phyloP scores from a whole-genome alignment of 2,329 filamentous ascomycete species.

The Neonectria magnoliae region DNA sequence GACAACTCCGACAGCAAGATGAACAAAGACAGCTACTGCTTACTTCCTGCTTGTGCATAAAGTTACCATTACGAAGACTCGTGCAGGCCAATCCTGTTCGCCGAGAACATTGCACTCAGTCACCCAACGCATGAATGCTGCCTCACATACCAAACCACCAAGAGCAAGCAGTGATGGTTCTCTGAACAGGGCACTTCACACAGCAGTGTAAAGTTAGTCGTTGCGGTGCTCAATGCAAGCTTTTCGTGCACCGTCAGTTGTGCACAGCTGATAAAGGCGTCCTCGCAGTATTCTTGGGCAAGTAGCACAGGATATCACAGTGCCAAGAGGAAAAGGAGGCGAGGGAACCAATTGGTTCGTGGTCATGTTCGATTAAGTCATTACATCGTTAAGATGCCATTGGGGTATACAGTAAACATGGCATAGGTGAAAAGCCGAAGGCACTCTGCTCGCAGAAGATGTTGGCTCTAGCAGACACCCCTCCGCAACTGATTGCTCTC shows the following conservation, averaged over 20 bases:
- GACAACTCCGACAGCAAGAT: neutral
- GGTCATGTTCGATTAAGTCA: neutral
- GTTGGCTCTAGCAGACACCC: neutral
- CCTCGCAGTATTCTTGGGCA: neutral
- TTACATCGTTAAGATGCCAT: neutral
- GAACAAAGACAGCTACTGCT: neutral
- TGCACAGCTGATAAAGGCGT: neutral
- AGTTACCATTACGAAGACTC: no score
- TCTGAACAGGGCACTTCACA: no score
- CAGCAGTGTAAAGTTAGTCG: no score
- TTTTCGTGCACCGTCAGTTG: neutral
- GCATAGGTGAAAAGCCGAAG: neutral
- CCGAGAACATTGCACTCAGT: no score
- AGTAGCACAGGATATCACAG: neutral
- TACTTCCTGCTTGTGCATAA: no score
- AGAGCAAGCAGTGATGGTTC: no score
- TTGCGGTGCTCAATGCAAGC: neutral
- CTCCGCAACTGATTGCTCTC: neutral
- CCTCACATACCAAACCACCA: no score
- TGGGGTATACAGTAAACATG: neutral
- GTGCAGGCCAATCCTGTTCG: no score
- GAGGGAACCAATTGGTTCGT: neutral
- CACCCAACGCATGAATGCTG: no score
- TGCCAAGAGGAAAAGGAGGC: neutral
- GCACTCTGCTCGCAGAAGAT: neutral